These are phyloP conservation scores for Dissophora globulifera DNA, from an alignment of 192 early-diverging fungal genomes.

Conservation along the genomic window DNA sequence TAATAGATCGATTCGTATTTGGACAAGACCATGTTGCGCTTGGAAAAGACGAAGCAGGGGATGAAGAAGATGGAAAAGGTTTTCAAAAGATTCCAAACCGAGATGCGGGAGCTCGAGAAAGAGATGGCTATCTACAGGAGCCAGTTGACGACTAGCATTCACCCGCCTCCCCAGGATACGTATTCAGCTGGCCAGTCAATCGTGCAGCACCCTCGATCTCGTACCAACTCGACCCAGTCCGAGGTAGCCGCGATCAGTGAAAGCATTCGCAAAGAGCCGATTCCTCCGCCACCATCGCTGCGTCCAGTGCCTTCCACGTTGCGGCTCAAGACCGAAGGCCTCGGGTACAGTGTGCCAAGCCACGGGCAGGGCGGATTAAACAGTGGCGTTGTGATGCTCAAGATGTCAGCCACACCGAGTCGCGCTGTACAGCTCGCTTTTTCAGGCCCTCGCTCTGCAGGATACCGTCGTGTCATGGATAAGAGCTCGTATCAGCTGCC, in stretches of 20 bases:
- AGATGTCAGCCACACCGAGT: not conserved
- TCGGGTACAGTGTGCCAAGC: not conserved
- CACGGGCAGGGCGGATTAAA: not conserved
- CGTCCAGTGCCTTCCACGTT: not conserved
- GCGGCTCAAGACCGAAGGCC: not conserved
- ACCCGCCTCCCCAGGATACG: no score
- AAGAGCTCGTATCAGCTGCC: not conserved
- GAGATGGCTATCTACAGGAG: not conserved
- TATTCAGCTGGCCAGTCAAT: no score
- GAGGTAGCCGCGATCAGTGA: not conserved
- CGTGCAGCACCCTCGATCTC: constrained; percentile 12
- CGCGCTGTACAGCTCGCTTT: not conserved
- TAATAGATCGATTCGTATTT: no score
- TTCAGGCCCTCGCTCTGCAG: not conserved
- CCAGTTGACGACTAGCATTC: not conserved
- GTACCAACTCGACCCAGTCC: not conserved
- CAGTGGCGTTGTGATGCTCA: constrained; percentile 8
- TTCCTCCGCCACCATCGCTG: constrained; percentile 14
- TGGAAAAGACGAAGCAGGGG: not conserved
- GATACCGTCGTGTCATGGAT: constrained; percentile 24
- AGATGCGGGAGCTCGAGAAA: constrained; percentile 11
- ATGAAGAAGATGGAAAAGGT: constrained; percentile 2
- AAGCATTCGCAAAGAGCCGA: not conserved
- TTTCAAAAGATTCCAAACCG: not conserved
- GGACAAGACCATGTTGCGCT: not conserved